Evolutionary conservation across 768 basidiomycete species (phyloP).

Genomic region (Clathrus columnatus): DNA sequence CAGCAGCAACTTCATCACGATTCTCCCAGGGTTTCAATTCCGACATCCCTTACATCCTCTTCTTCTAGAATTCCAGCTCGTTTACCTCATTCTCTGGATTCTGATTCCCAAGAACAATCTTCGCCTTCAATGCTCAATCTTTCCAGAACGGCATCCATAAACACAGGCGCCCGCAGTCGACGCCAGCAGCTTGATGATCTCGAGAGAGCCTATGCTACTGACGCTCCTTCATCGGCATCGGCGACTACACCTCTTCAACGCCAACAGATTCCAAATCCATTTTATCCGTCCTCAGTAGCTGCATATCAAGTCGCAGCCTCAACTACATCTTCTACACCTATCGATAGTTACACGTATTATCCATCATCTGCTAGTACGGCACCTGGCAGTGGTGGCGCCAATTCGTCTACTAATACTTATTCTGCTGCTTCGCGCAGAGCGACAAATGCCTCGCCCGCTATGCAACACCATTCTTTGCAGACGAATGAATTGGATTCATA

Average conservation of each 20-base stretch:
- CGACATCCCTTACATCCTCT: conserved; percentile 37
- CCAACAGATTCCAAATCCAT: conserved; percentile 9
- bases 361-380: not conserved
- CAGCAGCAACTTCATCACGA: conserved; percentile 38
- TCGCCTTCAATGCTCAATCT: conserved; percentile 41
- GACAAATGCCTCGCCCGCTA: conserved; percentile 33
- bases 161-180: conserved; percentile 18
- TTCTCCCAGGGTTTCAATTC: conserved; percentile 32
- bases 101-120: conserved; percentile 17
- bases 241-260: not conserved
- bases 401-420: conserved; percentile 19
- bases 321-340: conserved; percentile 42
- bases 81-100: conserved; percentile 56
- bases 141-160: conserved; percentile 52
- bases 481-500: conserved; percentile 5
- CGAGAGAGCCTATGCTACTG: conserved; percentile 14
- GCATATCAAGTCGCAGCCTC: conserved; percentile 42
- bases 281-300: conserved; percentile 13
- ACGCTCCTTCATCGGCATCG: conserved; percentile 4
- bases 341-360: conserved; percentile 19
- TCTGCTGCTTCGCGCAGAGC: conserved; percentile 26
- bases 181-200: conserved; percentile 13
- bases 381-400: not conserved
- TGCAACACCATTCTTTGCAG: conserved; percentile 39
- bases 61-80: conserved; percentile 43